Evolutionary conservation across 2,329 filamentous ascomycete species (phyloP), one percentile per base, ranked within the genome.

Genomic region (Nigrograna mackinnonii): DNA sequence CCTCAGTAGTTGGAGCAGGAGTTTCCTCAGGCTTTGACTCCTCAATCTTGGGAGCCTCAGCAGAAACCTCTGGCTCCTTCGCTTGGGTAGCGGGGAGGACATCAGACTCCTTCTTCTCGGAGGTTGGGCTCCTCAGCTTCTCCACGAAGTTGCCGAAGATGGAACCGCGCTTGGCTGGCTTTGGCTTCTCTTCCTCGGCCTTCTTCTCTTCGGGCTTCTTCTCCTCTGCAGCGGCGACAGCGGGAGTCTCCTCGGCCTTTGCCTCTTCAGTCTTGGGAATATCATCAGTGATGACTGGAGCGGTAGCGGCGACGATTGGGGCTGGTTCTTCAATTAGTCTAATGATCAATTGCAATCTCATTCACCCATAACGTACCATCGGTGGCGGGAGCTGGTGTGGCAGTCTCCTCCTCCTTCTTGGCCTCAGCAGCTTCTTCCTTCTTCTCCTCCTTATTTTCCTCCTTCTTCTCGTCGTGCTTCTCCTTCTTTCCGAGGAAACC

Each of bases 111-210:
- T 87, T 85, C 79, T 92, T 92, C 80, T 78, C 75, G 48, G 64
- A 65, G 24, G 67, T 68, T 9, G 75, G 75, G 64, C 70, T 74
- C 64, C 71, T 73, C 43, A 77, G 62, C 65, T 71, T 71, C 57
- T 89, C 87, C 72, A 79, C 80, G 66, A 89, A 84, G 62, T 83
- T 85, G 59, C 83, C 83, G 72, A 95, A 95, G 62, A 91, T 85
- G 54, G 89, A 94, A 72, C 84, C 84, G 70, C 90, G 88, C 87
- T 95, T 95, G 71, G 82, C 79, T 35, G 70, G 69, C 83, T 89
- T 91, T 56, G 78, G 67, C 57, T 68, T 68, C 48, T 64, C 58
- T 46, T 58, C 57, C 35, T 68, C 61, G 32, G 68, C 72, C 51
- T 77, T 68, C 50, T 57, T 82, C 68, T 74, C 76, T 48, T 72